Percentiles rank a stretch among this genome's conserved stretches.
Evolutionary conservation across 768 basidiomycete species (phyloP).

Genomic region (Suillus sp.): DNA sequence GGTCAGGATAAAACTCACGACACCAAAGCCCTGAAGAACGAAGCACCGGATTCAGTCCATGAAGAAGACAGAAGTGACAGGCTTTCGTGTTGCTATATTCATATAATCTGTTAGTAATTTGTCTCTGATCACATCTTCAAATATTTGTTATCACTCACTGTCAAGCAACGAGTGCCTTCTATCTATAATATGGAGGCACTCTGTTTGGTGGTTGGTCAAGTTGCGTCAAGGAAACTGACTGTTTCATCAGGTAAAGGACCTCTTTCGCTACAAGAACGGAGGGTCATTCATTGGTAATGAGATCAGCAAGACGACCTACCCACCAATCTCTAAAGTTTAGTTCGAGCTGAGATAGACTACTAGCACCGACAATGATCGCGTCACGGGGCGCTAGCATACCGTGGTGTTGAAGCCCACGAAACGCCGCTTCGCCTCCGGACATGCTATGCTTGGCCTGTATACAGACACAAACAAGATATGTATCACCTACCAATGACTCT

Average conservation of each 20-base stretch:
- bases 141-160: neutral
- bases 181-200: slow-evolving; percentile 4
- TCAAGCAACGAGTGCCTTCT: neutral
- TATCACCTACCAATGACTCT: neutral
- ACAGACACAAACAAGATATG: neutral
- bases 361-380: slow-evolving; percentile 49
- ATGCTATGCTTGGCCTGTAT: slow-evolving; percentile 28
- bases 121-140: neutral
- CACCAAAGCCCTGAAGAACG: slow-evolving; percentile 5
- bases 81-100: neutral
- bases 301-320: neutral
- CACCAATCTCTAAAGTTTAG: slow-evolving; percentile 1
- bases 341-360: slow-evolving; percentile 46
- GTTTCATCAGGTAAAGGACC: slow-evolving; percentile 7
- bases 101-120: neutral
- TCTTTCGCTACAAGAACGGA: slow-evolving; percentile 6
- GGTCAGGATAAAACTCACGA: neutral
- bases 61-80: neutral
- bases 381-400: slow-evolving; percentile 39
- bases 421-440: slow-evolving; percentile 45
- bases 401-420: slow-evolving; percentile 52
- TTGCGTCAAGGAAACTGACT: slow-evolving; percentile 5
- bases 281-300: neutral
- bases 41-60: neutral
- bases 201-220: slow-evolving; percentile 7